These are phyloP conservation scores for Botrytis squamosa DNA, from an alignment of 2,329 filamentous ascomycete genomes.

Conservation along the genomic window DNA sequence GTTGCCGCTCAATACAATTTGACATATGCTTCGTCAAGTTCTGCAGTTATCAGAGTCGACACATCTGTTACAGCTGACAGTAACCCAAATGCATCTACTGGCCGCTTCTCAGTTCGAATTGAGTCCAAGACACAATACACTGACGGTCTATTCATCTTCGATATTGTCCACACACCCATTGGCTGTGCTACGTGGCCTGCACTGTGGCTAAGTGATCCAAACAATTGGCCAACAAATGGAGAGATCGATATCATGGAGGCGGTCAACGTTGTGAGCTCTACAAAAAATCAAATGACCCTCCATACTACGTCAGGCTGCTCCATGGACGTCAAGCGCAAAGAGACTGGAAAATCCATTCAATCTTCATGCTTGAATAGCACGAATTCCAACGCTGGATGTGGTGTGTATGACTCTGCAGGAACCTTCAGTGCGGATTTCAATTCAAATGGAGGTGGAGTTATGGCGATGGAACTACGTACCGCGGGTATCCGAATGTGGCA, in stretches of 20 bases:
- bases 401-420: slow-evolving; percentile 43
- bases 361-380: slow-evolving; percentile 46
- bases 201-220: slow-evolving; percentile 62
- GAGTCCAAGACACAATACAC: slow-evolving; percentile 53
- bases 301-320: slow-evolving; percentile 48
- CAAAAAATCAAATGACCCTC: slow-evolving; percentile 46
- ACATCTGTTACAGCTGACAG: slow-evolving; percentile 53
- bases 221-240: slow-evolving; percentile 59
- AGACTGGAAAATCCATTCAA: slow-evolving; percentile 49
- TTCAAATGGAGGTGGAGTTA: slow-evolving; percentile 47
- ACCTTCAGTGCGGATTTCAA: slow-evolving; percentile 56
- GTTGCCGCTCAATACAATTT: slow-evolving; percentile 51
- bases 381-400: slow-evolving; percentile 45
- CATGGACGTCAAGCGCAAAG: slow-evolving; percentile 44
- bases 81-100: slow-evolving; percentile 53
- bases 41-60: slow-evolving; percentile 60
- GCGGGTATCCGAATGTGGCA: slow-evolving; percentile 52
- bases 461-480: slow-evolving; percentile 49
- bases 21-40: slow-evolving; percentile 54
- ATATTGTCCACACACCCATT: slow-evolving; percentile 59
- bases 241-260: slow-evolving; percentile 57
- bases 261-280: slow-evolving; percentile 45
- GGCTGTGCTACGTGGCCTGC: slow-evolving; percentile 54
- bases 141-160: slow-evolving; percentile 56
- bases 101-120: slow-evolving; percentile 51